Evolutionary conservation across 257 asterid species (phyloP).

Genomic region (Anisodus tanguticus): DNA sequence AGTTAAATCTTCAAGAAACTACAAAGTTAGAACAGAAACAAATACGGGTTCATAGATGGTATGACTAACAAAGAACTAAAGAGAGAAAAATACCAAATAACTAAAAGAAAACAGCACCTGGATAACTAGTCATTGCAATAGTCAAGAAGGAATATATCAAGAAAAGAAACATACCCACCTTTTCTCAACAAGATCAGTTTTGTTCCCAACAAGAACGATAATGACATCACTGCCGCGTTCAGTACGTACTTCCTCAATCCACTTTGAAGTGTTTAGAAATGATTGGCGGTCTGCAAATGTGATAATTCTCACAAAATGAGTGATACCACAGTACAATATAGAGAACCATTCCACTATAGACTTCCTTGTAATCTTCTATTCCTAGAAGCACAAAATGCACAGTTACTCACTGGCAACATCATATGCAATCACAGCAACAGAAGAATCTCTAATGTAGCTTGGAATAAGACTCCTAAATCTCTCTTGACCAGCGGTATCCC

Average conservation of each 20-base stretch:
- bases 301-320: constrained; percentile 7
- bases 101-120: neutral
- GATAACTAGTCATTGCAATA: neutral
- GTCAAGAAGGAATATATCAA: neutral
- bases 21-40: neutral
- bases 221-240: constrained; percentile 84
- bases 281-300: constrained; percentile 51
- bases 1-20: neutral
- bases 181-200: constrained; percentile 92
- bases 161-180: constrained; percentile 48
- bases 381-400: neutral
- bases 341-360: neutral
- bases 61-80: neutral
- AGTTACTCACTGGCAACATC: constrained; percentile 80
- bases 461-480: constrained; percentile 32
- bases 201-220: constrained; percentile 86
- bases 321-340: neutral
- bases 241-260: constrained; percentile 73
- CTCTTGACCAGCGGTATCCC: constrained; percentile 98
- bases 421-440: constrained; percentile 84
- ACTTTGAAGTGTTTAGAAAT: constrained; percentile 57
- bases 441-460: constrained; percentile 51
- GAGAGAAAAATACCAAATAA: neutral
- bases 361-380: neutral
- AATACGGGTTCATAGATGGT: neutral